A percentile compares a stretch with the other conserved stretches of the same genome.
Conservation (phyloP, 2,329 filamentous ascomycete species). For the Fusarium sp. region DNA sequence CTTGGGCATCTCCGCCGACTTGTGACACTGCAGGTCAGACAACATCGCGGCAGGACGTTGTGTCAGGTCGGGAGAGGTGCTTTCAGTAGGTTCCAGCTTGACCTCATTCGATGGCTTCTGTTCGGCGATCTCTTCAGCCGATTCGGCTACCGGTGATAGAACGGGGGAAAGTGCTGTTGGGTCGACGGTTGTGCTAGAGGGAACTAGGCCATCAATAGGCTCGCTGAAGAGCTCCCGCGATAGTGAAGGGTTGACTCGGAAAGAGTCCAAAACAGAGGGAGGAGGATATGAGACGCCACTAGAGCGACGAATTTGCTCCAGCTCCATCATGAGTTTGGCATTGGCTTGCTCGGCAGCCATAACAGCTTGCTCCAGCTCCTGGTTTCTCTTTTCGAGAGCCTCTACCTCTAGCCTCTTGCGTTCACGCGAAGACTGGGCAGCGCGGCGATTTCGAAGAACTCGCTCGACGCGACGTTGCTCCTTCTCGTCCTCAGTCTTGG, state of each 20-base stretch:
- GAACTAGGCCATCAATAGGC: conserved; percentile 57
- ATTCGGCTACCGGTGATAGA: conserved; percentile 64
- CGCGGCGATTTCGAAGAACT: conserved; percentile 94
- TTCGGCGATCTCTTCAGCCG: conserved; percentile 46
- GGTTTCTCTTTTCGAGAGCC: conserved; percentile 80
- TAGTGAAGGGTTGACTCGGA: conserved; percentile 64
- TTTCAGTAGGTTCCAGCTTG: conserved; percentile 45
- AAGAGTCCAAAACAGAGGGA: conserved; percentile 55
- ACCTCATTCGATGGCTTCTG: conserved; percentile 45
- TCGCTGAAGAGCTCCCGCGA: conserved; percentile 68
- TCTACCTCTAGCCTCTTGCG: conserved; percentile 91
- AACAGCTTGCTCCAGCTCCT: conserved; percentile 74
- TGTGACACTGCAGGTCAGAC: conserved; percentile 99
- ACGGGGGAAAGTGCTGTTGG: conserved; percentile 71
- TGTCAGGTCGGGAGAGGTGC: conserved; percentile 86
- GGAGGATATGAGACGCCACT: conserved; percentile 57
- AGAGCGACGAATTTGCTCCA: conserved; percentile 61
- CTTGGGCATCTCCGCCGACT: conserved; percentile 75
- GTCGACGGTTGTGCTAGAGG: conserved; percentile 65
- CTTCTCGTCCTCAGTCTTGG: conserved; percentile 99
- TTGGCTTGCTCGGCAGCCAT: conserved; percentile 68
- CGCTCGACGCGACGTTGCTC: conserved; percentile 97
- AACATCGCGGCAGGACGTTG: conserved; percentile 99
- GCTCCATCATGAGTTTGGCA: conserved; percentile 61
- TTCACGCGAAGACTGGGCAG: conserved; percentile 95